Evolutionary conservation across 768 basidiomycete genomes (phyloP).

Genomic region (Leucocoprinus sp.): DNA sequence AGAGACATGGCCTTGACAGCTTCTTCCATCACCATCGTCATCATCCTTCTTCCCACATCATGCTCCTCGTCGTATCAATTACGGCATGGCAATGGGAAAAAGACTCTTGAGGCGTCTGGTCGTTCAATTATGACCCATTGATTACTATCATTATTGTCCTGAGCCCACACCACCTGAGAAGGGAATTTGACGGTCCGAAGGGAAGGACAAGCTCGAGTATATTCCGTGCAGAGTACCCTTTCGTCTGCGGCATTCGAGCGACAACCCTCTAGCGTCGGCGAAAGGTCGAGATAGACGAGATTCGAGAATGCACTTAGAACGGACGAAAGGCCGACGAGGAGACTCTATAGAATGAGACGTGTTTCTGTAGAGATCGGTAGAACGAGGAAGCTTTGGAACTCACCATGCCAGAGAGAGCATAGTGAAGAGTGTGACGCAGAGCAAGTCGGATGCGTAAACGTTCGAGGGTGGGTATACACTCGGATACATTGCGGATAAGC

Average conservation of each 20-base stretch:
- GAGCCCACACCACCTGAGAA: slow-evolving; percentile 43
- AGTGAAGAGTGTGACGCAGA: slow-evolving; percentile 57
- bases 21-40: slow-evolving; percentile 1
- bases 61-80: too few species aligned
- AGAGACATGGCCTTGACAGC: background rate
- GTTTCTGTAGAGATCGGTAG: too few species aligned
- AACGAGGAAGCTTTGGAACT: slow-evolving; percentile 23
- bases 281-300: slow-evolving; percentile 49
- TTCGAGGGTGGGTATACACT: slow-evolving; percentile 40
- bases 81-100: too few species aligned
- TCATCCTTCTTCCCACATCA: slow-evolving; percentile 13
- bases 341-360: slow-evolving; percentile 32
- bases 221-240: slow-evolving; percentile 41
- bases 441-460: slow-evolving; percentile 49
- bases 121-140: slow-evolving; percentile 20
- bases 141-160: slow-evolving; percentile 19
- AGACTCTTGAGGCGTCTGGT: too few species aligned
- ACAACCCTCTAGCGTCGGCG: slow-evolving; percentile 45
- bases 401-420: slow-evolving; percentile 57
- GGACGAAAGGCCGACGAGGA: slow-evolving; percentile 52
- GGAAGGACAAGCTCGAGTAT: slow-evolving; percentile 45
- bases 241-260: slow-evolving; percentile 40
- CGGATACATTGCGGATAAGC: slow-evolving; percentile 48
- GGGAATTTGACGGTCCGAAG: slow-evolving; percentile 49
- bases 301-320: slow-evolving; percentile 43